Evolutionary conservation across 192 early-diverging fungal species (phyloP), one percentile per base, ranked within the genome.

Genomic region (Funneliformis mosseae): DNA sequence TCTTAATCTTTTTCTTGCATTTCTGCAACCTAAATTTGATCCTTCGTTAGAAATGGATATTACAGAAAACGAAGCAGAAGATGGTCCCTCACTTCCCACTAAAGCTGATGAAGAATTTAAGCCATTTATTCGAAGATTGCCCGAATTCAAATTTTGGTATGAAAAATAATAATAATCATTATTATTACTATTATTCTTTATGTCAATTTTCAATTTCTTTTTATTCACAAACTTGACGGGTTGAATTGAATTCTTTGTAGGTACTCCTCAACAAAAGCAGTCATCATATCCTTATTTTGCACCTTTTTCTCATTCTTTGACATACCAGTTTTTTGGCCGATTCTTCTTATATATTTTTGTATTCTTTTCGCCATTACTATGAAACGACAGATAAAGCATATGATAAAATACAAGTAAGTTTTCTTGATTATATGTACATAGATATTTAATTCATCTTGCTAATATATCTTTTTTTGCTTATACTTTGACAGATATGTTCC

Each of bases 61-160:
- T 66, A 86, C 81, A 42, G 91, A 90, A 18, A 90, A 88, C 23
- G 90, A 91, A 10, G 84, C 88, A 39, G 93, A 93, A 68, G 91
- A 90, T 33, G 88, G 88, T 6, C 88, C 89, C 6, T 78, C 92
- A 41, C 84, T 99, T 75, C 98, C 98, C 0, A 94, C 90, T 38
- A 92, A 92, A 78, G 90, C 87, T 16, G 95, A 96, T 80, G 97
- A 99, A 68, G 98, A 99, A 86, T 99, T 99, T 82, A 88, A 92
- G 46, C 98, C 98, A 11, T 99, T 99, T 85, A 96, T 99, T 79
- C 88, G 98, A 78, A 86, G 98, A 77, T 84, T 99, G 74, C 97
- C 98, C 23, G 98, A 99, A 85, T 98, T 99, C 86, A 99, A 98
- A 88, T 98, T 97, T 82, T 99, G 98, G 98, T 95, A 88, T 81